These are phyloP conservation scores for Clitopilus hobsonii DNA, from an alignment of 768 basidiomycete genomes.

Conservation along the genomic window DNA sequence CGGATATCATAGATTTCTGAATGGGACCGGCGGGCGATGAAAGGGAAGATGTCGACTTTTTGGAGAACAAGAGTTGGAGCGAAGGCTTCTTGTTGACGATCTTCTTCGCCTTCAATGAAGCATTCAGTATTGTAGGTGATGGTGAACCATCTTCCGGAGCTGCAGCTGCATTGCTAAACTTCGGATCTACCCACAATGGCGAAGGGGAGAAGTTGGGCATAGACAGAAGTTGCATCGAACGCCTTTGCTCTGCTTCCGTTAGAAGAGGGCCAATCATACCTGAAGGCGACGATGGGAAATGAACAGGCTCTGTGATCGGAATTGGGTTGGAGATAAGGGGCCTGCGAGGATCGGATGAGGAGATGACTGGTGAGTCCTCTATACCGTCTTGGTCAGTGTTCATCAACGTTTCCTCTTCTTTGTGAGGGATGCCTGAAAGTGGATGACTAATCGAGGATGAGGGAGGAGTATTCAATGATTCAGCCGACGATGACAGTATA, in stretches of 20 bases:
- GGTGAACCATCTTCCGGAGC: conserved; percentile 13
- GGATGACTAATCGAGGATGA: conserved; percentile 48
- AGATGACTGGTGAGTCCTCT: conserved; percentile 22
- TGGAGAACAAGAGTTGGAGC: conserved; percentile 62
- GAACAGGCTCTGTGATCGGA: conserved; percentile 27
- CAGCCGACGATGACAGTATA: conserved; percentile 52
- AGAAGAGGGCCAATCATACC: conserved; percentile 10
- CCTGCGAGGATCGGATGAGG: conserved; percentile 19
- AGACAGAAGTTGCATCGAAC: conserved; percentile 36
- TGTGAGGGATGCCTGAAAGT: conserved; percentile 29
- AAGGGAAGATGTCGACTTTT: conserved; percentile 52
- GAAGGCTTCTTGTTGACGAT: conserved; percentile 59
- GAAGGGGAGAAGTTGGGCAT: conserved; percentile 26
- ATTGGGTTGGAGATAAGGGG: conserved; percentile 25
- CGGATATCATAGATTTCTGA: conserved; percentile 23
- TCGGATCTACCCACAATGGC: neutral
- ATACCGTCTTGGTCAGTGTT: conserved; percentile 16
- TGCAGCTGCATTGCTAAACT: too few species aligned
- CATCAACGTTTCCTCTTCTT: conserved; percentile 18
- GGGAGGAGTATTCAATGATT: conserved; percentile 54
- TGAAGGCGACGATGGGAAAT: conserved; percentile 39
- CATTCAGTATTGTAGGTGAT: conserved; percentile 24
- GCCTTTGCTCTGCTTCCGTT: conserved; percentile 24
- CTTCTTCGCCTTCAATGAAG: conserved; percentile 28
- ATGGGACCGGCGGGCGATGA: conserved; percentile 11